Conservation (phyloP, 225 moss, liverwort and hornwort genomes). For the Bryoerythrophyllum caledonicum region DNA sequence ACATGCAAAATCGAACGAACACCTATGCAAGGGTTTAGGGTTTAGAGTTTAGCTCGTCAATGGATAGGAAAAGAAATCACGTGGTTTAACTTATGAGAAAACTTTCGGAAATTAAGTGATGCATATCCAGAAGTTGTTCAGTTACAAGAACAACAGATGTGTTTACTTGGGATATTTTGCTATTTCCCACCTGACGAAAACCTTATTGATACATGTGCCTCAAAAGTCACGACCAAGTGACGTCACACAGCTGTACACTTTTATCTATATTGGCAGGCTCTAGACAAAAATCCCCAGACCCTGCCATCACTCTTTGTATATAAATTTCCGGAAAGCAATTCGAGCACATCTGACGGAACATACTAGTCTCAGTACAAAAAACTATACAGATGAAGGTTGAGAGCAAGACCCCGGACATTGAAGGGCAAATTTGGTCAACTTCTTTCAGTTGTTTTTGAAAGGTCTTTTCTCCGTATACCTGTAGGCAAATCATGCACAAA, state of each 20-base stretch:
- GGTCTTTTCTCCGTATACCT: background rate
- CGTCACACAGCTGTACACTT: slow-evolving; percentile 9
- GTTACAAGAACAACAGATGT: background rate
- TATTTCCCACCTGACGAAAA: slow-evolving; percentile 1
- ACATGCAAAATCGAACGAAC: too few relatives aligned
- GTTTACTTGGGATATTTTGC: background rate
- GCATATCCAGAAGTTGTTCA: background rate
- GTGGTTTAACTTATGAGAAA: too few relatives aligned
- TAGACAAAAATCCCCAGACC: background rate
- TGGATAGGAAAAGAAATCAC: too few relatives aligned
- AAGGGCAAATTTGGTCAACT: background rate
- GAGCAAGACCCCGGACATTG: background rate
- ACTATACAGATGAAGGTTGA: slow-evolving; percentile 11
- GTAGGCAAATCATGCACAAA: slow-evolving; percentile 6
- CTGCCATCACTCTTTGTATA: slow-evolving; percentile 11
- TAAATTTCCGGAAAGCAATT: background rate
- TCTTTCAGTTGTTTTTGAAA: background rate
- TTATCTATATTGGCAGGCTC: slow-evolving; percentile 10
- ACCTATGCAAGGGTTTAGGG: too few relatives aligned
- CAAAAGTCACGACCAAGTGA: slow-evolving; percentile 29
- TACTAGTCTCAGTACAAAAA: slow-evolving; percentile 4
- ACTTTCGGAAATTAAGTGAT: too few relatives aligned
- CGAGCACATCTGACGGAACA: background rate
- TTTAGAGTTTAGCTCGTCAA: too few relatives aligned
- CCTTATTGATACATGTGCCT: slow-evolving; percentile 24